Percentiles rank a stretch among this genome's conserved stretches.
These are phyloP conservation scores for Naganishia sp. DNA, from an alignment of 1,284 basidiomycete genomes.

Conservation along the genomic window DNA sequence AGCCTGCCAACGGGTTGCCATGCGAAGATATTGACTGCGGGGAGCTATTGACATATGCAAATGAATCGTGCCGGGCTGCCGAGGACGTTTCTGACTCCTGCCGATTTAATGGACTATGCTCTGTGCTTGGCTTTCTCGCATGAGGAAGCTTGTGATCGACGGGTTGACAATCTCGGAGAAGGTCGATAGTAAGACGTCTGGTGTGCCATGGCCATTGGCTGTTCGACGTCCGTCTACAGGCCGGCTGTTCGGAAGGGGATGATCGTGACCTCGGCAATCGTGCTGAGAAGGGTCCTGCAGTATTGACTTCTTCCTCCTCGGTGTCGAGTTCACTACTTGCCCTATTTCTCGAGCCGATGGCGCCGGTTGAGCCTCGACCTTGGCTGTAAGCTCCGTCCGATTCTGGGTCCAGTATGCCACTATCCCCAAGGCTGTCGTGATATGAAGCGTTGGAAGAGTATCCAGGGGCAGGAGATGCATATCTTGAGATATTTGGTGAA, in stretches of 20 bases:
- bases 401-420: constrained; percentile 6
- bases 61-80: constrained; percentile 1
- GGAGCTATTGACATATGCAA: background rate
- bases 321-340: constrained; percentile 23
- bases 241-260: background rate
- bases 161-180: background rate
- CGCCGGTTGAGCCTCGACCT: background rate
- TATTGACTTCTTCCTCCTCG: constrained; percentile 3
- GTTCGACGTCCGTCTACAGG: background rate
- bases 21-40: constrained; percentile 6
- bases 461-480: constrained; percentile 11
- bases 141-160: constrained; percentile 8
- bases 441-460: constrained; percentile 13
- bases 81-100: constrained; percentile 4
- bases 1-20: constrained; percentile 1
- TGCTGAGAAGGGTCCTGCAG: constrained; percentile 2
- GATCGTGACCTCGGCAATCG: constrained; percentile 11
- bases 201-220: constrained; percentile 18
- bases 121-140: constrained; percentile 4
- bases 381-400: background rate
- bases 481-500: constrained; percentile 15
- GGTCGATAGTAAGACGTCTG: constrained; percentile 9
- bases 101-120: constrained; percentile 17
- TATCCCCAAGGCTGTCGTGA: constrained; percentile 15
- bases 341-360: background rate